Evolutionary conservation across 805 yeast species (phyloP).

Genomic region (Ogataea thermomethanolica): DNA sequence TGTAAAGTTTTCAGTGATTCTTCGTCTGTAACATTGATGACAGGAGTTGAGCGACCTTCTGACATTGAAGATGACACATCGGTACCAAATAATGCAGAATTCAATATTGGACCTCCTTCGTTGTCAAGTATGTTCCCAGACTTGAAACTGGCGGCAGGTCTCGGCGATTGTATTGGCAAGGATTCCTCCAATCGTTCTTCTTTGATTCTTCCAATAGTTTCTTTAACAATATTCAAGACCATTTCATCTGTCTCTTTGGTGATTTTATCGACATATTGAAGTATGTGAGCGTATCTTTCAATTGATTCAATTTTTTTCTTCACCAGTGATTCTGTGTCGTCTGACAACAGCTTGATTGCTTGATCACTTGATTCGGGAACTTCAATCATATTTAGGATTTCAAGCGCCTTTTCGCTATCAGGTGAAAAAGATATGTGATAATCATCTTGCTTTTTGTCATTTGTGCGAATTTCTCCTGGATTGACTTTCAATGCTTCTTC

Average conservation of each 20-base stretch:
- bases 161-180: slow-evolving; percentile 18
- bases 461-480: slow-evolving; percentile 54
- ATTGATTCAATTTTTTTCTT: slow-evolving; percentile 67
- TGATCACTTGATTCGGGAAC: slow-evolving; percentile 57
- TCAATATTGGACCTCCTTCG: slow-evolving; percentile 13
- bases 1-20: slow-evolving; percentile 13
- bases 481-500: slow-evolving; percentile 73
- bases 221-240: slow-evolving; percentile 59
- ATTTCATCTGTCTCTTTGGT: slow-evolving; percentile 73
- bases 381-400: slow-evolving; percentile 36
- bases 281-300: slow-evolving; percentile 65
- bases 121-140: slow-evolving; percentile 22
- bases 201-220: slow-evolving; percentile 55
- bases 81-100: slow-evolving; percentile 9
- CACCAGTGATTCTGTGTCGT: slow-evolving; percentile 62
- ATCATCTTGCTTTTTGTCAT: slow-evolving; percentile 22
- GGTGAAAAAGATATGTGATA: slow-evolving; percentile 50
- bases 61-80: slow-evolving; percentile 20
- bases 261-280: slow-evolving; percentile 71
- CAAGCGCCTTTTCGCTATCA: slow-evolving; percentile 54
- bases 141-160: slow-evolving; percentile 13
- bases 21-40: slow-evolving; percentile 23
- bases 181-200: slow-evolving; percentile 29
- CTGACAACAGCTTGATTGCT: slow-evolving; percentile 57
- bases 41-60: slow-evolving; percentile 26